Percentiles rank a stretch among this genome's conserved stretches.
These are phyloP conservation scores for Phytophthora pistaciae DNA, from an alignment of 352 stramenopile genomes.

Conservation along the genomic window DNA sequence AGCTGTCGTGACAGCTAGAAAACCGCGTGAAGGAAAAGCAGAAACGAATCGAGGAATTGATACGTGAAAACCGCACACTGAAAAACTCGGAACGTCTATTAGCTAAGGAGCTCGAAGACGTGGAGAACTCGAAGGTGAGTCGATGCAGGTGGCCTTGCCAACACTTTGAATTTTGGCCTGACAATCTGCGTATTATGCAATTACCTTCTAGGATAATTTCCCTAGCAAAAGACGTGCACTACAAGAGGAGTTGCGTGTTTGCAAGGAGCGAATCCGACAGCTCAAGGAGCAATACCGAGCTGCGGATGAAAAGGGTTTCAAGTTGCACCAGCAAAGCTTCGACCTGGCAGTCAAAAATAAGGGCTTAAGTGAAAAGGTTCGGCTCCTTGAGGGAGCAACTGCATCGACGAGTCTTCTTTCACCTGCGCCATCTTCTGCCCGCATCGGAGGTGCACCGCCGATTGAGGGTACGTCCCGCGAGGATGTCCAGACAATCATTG, in stretches of 20 bases:
- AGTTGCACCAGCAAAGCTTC: constrained; percentile 65
- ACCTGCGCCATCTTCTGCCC: constrained; percentile 5
- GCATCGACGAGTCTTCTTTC: constrained; percentile 14
- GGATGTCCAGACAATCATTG: constrained; percentile 56
- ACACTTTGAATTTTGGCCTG: not conserved
- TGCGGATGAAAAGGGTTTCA: constrained; percentile 55
- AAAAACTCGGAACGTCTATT: constrained; percentile 63
- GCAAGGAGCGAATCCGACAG: constrained; percentile 65
- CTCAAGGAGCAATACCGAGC: constrained; percentile 61
- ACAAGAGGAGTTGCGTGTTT: constrained; percentile 72
- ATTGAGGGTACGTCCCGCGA: constrained; percentile 18
- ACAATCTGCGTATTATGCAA: not conserved
- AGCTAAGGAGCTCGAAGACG: constrained; percentile 66
- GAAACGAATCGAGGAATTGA: constrained; percentile 62
- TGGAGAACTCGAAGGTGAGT: constrained; percentile 59
- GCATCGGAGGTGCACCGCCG: not conserved
- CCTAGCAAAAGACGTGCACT: constrained; percentile 57
- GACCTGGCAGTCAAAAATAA: constrained; percentile 71
- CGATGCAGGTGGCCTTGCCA: not conserved
- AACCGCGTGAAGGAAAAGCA: constrained; percentile 78
- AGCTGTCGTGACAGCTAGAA: constrained; percentile 47
- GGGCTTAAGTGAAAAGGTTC: constrained; percentile 52
- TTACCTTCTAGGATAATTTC: constrained; percentile 48
- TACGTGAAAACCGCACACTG: constrained; percentile 66
- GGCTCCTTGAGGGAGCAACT: constrained; percentile 42